Evolutionary conservation across 2,329 filamentous ascomycete genomes (phyloP).

Genomic region (Epichloe gansuensis): DNA sequence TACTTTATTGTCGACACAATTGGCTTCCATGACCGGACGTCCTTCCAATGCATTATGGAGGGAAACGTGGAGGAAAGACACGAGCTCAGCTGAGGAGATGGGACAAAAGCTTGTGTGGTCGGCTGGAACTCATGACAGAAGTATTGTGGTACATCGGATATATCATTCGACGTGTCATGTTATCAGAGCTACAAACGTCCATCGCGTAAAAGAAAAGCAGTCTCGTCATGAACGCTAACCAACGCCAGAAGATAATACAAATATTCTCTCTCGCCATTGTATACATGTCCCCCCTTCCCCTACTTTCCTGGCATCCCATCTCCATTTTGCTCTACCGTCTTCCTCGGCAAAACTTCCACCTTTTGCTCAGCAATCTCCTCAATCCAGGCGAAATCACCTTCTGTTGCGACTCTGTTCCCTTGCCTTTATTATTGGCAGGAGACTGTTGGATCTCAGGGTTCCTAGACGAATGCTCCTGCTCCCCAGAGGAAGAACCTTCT

Average conservation of each 20-base stretch:
- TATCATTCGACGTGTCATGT: too few species aligned
- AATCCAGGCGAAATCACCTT: conserved; percentile 47
- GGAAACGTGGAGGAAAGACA: too few species aligned
- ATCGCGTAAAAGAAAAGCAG: background rate
- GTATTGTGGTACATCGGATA: too few species aligned
- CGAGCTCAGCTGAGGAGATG: too few species aligned
- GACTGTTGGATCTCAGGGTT: conserved; percentile 1
- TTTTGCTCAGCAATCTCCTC: conserved; percentile 39
- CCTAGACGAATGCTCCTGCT: conserved; percentile 2
- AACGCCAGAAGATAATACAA: background rate
- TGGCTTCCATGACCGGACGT: too few species aligned
- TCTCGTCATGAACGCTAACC: background rate
- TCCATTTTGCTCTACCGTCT: conserved; percentile 22
- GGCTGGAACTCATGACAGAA: too few species aligned
- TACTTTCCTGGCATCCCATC: conserved; percentile 23
- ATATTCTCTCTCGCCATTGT: background rate
- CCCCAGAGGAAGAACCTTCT: conserved; percentile 7
- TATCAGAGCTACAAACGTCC: too few species aligned
- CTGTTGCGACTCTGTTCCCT: conserved; percentile 19
- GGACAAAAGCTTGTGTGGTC: too few species aligned
- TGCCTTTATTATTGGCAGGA: conserved; percentile 19
- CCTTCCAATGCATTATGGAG: too few species aligned
- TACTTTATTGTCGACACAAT: background rate
- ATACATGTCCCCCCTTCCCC: conserved; percentile 9
- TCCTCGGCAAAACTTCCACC: conserved; percentile 31